These are phyloP conservation scores for Fusarium torreyae DNA, from an alignment of 2,329 filamentous ascomycete genomes.

Conservation along the genomic window DNA sequence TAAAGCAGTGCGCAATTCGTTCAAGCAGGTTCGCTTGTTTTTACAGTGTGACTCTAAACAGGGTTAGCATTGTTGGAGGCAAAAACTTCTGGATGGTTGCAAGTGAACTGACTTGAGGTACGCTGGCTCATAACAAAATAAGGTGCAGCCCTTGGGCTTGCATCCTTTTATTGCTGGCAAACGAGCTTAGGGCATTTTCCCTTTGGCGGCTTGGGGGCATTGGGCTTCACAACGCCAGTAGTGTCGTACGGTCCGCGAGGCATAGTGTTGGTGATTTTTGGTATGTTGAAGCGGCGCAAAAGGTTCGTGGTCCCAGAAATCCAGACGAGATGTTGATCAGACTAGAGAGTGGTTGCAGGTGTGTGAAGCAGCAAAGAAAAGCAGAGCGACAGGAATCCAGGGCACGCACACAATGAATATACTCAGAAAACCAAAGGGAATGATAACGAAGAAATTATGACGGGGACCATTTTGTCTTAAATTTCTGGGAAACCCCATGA, in stretches of 20 bases:
- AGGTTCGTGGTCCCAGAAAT: constrained; percentile 31
- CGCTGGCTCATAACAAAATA: constrained; percentile 35
- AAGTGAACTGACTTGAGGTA: constrained; percentile 35
- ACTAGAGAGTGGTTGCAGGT: constrained; percentile 31
- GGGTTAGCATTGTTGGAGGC: constrained; percentile 24
- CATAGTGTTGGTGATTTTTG: constrained; percentile 47
- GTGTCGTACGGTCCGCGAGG: constrained; percentile 57
- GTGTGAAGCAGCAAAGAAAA: constrained; percentile 33
- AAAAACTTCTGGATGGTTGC: background rate
- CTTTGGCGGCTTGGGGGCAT: constrained; percentile 55
- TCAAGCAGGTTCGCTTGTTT: constrained; percentile 28
- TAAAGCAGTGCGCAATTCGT: constrained; percentile 44
- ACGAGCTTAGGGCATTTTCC: constrained; percentile 41
- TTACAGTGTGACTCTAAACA: constrained; percentile 38
- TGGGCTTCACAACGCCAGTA: constrained; percentile 57
- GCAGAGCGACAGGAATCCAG: constrained; percentile 41
- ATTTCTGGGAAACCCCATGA: constrained; percentile 36
- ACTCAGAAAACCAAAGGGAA: constrained; percentile 38
- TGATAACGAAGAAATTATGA: constrained; percentile 42
- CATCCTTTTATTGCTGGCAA: constrained; percentile 32
- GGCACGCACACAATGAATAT: constrained; percentile 42
- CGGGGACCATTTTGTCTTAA: constrained; percentile 46
- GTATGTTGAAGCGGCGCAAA: constrained; percentile 14
- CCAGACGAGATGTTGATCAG: constrained; percentile 27
- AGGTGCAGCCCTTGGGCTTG: constrained; percentile 19